Evolutionary conservation across 2,329 filamentous ascomycete genomes (phyloP), one percentile per base, ranked within the genome.

Genomic region (Talaromyces marneffei): DNA sequence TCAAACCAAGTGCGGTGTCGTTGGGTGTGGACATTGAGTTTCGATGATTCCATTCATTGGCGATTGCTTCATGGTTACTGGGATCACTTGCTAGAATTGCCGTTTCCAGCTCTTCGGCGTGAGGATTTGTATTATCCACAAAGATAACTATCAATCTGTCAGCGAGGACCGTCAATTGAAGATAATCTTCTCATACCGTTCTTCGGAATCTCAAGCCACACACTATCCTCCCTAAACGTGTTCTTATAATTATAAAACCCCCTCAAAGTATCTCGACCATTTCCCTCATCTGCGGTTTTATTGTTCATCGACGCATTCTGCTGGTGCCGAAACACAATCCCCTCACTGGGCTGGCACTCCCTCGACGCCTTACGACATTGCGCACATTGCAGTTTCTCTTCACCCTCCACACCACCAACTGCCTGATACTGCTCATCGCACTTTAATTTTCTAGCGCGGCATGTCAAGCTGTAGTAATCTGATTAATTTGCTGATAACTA

Each of bases 261-360:
- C 63, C 83, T 83, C 63, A 87, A 73, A 55, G 76, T 78, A 37
- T 78, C 79, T 46, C 71, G 69, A 4, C 70, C 69, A 76, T 9
- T 35, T 48, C 77, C 76, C 14, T 75, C 74, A 39, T 71, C 69
- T 54, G 82, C 16, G 29, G 20, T 29, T 2, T 39, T 58, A 18
- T 58, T 39, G 62, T 87, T 87, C 84, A 87, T 85, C 20, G 84
- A 87, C 31, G 85, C 85, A 80, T 88, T 88, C 73, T 88, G 85
- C 68, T 88, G 85, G 71, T 88, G 86, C 60, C 85, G 82, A 68
- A 87, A 88, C 48, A 87, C 83, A 66, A 88, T 82, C 57, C 84
- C 85, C 64, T 84, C 83, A 68, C 82, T 85, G 25, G 83, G 83
- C 50, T 83, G 76, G 71, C 85, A 87, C 72, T 85, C 80, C 66